These are phyloP conservation scores for Hortaea sp. DNA, from an alignment of 2,329 filamentous ascomycete genomes.

Conservation along the genomic window DNA sequence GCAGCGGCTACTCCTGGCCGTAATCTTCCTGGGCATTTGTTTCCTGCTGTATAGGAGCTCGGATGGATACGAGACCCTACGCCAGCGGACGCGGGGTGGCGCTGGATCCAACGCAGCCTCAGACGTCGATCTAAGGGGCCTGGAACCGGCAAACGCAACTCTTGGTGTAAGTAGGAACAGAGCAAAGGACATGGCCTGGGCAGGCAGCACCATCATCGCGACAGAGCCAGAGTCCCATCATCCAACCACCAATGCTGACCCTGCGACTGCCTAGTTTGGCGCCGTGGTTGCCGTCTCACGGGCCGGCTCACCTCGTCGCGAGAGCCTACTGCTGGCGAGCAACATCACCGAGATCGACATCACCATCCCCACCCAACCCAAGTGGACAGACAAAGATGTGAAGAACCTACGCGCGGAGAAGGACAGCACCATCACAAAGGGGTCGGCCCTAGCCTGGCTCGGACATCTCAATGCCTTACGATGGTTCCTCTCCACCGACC, in stretches of 20 bases:
- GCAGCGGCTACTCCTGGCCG: slow-evolving; percentile 4
- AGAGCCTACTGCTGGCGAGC: slow-evolving; percentile 27
- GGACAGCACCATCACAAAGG: slow-evolving; percentile 24
- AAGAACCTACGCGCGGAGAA: slow-evolving; percentile 17
- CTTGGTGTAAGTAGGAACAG: slow-evolving; percentile 6
- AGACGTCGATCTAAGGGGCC: background rate
- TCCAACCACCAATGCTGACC: background rate
- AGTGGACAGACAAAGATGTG: slow-evolving; percentile 28
- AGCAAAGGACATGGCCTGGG: too few species aligned
- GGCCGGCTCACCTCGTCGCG: slow-evolving; percentile 23
- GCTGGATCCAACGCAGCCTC: background rate
- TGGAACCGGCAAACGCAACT: slow-evolving; percentile 10
- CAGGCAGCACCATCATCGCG: background rate
- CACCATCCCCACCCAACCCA: slow-evolving; percentile 28
- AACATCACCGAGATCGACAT: slow-evolving; percentile 30
- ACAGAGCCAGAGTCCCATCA: background rate
- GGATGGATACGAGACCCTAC: background rate
- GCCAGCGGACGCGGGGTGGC: background rate
- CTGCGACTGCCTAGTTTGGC: slow-evolving; percentile 20
- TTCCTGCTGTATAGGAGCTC: slow-evolving; percentile 4
- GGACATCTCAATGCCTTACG: slow-evolving; percentile 30
- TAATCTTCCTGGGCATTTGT: slow-evolving; percentile 4
- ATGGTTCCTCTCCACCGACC: slow-evolving; percentile 32
- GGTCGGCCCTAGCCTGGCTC: slow-evolving; percentile 32
- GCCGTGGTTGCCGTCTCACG: slow-evolving; percentile 30